Evolutionary conservation across 2,329 filamentous ascomycete genomes (phyloP), one percentile per base, ranked within the genome.

Genomic region (Fusarium paranaense): DNA sequence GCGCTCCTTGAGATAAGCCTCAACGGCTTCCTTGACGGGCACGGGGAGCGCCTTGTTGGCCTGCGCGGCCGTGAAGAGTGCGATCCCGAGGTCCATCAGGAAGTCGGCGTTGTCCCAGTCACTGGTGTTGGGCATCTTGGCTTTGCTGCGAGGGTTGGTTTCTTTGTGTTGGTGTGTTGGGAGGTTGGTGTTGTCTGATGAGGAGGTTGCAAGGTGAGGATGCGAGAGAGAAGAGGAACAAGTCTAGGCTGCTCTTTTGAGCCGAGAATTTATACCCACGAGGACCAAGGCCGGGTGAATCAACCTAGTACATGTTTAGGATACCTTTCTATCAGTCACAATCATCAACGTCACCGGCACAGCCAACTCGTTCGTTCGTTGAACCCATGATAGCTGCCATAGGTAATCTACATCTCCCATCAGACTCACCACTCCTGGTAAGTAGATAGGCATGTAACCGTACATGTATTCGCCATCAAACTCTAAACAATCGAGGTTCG

Each of bases 21-120:
- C 77, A 58, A 87, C 75, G 1, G 74, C 75, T 0, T 79, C 76
- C 60, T 81, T 81, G 37, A 79, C 70, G 30, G 79, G 68, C 16
- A 78, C 57, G 16, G 68, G 76, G 66, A 85, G 78, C 14, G 67
- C 76, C 10, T 75, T 77, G n/a, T 73, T 68, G 1, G 70, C 65
- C 38, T 79, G 76, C 16, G 78, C 76, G 13, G 78, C 76, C 32
- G 78, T 71, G 68, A 82, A 84, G 6, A 85, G 76, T 11, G 74
- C 79, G 16, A 84, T 60, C 11, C 75, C 66, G 47, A 85, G 76
- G 30, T 83, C 79, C 64, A 76, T 72, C 27, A 85, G 80, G 67
- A 85, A 80, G 1, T 67, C 76, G 40, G 78, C 18, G 59, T 80
- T 81, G 10, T 80, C 80, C 83, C 83, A 85, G 38, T 73, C 62